phyloP scores from a whole-genome alignment of 805 yeast genomes.

The Vanderwaltozyma verrucispora region DNA sequence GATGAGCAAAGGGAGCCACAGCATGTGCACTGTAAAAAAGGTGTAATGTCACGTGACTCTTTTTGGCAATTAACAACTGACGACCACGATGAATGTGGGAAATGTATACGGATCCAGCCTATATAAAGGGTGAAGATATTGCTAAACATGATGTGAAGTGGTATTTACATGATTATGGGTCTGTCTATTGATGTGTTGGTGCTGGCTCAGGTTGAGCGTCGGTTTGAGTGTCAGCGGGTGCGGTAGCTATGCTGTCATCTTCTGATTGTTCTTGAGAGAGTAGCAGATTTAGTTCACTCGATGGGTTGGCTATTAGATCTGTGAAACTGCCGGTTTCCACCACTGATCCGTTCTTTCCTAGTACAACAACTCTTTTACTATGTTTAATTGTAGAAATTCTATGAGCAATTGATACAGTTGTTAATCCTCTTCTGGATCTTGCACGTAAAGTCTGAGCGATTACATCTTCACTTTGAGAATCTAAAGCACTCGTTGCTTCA shows the following conservation, averaged over 20 bases:
- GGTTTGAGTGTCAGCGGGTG: no score
- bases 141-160: no score
- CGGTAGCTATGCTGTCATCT: not conserved
- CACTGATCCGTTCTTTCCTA: constrained; percentile 63
- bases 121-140: no score
- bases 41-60: no score
- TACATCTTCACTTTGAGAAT: constrained; percentile 76
- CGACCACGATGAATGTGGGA: no score
- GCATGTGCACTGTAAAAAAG: no score
- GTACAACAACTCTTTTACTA: constrained; percentile 71
- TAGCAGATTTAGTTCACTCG: constrained; percentile 28
- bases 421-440: constrained; percentile 46
- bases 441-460: constrained; percentile 62
- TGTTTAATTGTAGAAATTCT: constrained; percentile 78
- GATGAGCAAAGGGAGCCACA: no score
- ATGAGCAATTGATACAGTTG: constrained; percentile 87
- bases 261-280: constrained; percentile 25
- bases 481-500: constrained; percentile 93
- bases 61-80: no score
- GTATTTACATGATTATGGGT: no score
- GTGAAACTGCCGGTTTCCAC: constrained; percentile 60
- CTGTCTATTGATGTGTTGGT: not conserved
- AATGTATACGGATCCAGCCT: no score
- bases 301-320: constrained; percentile 34
- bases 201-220: not conserved